These are phyloP conservation scores for Magnolia changhungtana DNA, from an alignment of 164 flowering plant species.

Conservation along the genomic window DNA sequence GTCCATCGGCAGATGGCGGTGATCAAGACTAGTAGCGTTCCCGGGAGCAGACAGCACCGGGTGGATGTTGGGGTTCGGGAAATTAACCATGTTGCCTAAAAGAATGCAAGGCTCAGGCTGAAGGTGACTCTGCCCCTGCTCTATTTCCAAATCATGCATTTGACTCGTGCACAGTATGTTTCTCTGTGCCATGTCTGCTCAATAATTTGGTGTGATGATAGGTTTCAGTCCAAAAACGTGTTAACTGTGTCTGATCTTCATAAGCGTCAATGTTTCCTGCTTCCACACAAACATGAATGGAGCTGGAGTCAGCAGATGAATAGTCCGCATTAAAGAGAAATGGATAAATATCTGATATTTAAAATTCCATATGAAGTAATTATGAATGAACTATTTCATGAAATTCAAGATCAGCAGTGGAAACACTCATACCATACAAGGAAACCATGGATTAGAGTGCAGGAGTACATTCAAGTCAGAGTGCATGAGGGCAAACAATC, in stretches of 20 bases:
- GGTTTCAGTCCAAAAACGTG: not conserved
- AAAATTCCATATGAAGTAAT: not conserved
- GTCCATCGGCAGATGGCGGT: conserved; percentile 36
- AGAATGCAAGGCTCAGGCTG: conserved; percentile 48
- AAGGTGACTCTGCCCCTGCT: conserved; percentile 38
- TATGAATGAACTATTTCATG: not conserved
- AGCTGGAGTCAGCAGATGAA: not conserved
- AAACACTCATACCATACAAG: too few relatives aligned
- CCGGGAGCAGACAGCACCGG: conserved; percentile 41
- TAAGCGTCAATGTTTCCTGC: not conserved
- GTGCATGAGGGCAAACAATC: too few relatives aligned
- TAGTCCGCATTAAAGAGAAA: not conserved
- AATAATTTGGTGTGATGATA: not conserved
- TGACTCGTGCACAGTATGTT: conserved; percentile 43
- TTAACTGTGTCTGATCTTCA: not conserved
- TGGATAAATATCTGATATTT: not conserved
- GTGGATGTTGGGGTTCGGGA: conserved; percentile 39
- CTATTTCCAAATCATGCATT: conserved; percentile 48
- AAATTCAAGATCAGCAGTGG: not conserved
- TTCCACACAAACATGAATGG: not conserved
- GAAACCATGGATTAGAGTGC: too few relatives aligned
- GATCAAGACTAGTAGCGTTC: conserved; percentile 32
- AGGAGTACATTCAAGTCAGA: too few relatives aligned
- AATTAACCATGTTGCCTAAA: conserved; percentile 34
- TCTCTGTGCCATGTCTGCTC: conserved; percentile 51